Percentiles rank a stretch among this genome's conserved stretches.
Conservation (phyloP, 73 alveolate species). For the Symbiodinium natans region DNA sequence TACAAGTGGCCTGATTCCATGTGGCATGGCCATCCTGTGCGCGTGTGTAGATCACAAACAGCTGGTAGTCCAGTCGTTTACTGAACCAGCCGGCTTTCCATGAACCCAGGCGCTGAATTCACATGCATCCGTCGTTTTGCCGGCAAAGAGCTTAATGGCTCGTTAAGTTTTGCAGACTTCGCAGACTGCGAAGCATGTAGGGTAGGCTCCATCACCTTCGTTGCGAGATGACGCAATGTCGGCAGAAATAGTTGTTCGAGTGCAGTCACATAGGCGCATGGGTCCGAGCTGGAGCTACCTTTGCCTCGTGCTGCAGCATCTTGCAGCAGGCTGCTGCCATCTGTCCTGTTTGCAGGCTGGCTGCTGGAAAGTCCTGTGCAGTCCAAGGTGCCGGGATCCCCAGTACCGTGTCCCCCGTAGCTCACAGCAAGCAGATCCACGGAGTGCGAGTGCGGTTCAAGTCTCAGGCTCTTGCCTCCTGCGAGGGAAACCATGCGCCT, state of each 20-base stretch:
- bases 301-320: too few relatives aligned
- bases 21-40: not conserved
- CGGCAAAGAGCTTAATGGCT: not conserved
- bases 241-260: too few relatives aligned
- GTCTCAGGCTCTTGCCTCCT: not conserved
- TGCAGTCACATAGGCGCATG: too few relatives aligned
- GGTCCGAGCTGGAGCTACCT: not conserved
- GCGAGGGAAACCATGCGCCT: not conserved
- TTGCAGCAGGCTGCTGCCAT: not conserved
- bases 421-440: not conserved
- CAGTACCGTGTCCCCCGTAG: not conserved
- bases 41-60: not conserved
- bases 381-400: conserved; percentile 10
- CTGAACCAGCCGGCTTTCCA: not conserved
- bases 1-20: not conserved
- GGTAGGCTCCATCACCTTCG: not conserved
- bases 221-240: too few relatives aligned
- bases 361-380: conserved; percentile 74
- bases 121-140: not conserved
- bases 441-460: not conserved
- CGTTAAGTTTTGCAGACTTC: not conserved
- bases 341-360: conserved; percentile 55
- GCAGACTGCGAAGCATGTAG: conserved; percentile 19
- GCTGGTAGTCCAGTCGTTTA: not conserved
- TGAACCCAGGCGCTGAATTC: not conserved